Conservation (phyloP, 2,329 filamentous ascomycete genomes). For the Calonectria pauciramosa region DNA sequence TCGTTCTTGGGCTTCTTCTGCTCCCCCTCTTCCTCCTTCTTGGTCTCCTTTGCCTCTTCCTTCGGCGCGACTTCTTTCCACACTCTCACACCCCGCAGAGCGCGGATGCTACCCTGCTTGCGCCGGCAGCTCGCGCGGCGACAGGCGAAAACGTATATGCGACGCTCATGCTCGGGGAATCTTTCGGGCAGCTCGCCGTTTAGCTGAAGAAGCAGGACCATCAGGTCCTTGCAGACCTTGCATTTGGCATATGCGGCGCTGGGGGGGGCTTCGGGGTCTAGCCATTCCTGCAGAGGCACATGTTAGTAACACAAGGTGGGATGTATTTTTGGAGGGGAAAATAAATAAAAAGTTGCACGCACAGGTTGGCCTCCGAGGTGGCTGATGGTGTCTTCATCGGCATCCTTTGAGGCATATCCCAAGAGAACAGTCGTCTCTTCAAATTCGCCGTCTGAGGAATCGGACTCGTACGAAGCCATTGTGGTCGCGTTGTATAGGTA, state of each 20-base stretch:
- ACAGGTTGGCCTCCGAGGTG: slow-evolving; percentile 91
- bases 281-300: slow-evolving; percentile 78
- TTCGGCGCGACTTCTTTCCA: slow-evolving; percentile 55
- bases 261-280: slow-evolving; percentile 78
- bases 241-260: slow-evolving; percentile 86
- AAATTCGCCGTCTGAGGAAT: slow-evolving; percentile 80
- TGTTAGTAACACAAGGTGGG: slow-evolving; percentile 34
- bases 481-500: slow-evolving; percentile 28
- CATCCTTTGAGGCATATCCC: slow-evolving; percentile 87
- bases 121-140: slow-evolving; percentile 82
- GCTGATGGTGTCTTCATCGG: slow-evolving; percentile 85
- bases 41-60: slow-evolving; percentile 45
- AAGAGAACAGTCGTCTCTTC: slow-evolving; percentile 90
- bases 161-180: slow-evolving; percentile 88
- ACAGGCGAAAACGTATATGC: slow-evolving; percentile 90
- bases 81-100: slow-evolving; percentile 76
- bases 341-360: slow-evolving; percentile 54
- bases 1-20: slow-evolving; percentile 51
- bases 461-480: slow-evolving; percentile 89
- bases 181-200: slow-evolving; percentile 90
- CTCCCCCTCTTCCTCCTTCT: slow-evolving; percentile 50
- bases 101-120: slow-evolving; percentile 85
- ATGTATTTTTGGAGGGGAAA: background rate
- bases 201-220: slow-evolving; percentile 89
- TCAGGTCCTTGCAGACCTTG: slow-evolving; percentile 85